Evolutionary conservation across 768 basidiomycete species (phyloP).

Genomic region (Calocybe indica): DNA sequence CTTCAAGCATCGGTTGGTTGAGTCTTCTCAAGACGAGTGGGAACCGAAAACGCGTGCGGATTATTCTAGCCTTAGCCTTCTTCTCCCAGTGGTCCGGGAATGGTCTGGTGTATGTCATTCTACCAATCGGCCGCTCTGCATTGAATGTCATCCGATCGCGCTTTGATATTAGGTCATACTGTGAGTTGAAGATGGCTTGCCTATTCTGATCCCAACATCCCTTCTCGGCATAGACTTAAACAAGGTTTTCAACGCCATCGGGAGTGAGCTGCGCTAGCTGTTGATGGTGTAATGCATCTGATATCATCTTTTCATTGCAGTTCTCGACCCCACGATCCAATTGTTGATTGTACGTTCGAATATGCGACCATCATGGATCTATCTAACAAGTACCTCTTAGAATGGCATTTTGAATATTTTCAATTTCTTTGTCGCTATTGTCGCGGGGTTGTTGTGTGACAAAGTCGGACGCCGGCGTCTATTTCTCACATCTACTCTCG

Average conservation of each 20-base stretch:
- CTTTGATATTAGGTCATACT: slow-evolving; percentile 38
- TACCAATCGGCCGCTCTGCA: neutral
- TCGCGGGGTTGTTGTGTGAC: slow-evolving; percentile 44
- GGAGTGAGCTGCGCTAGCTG: slow-evolving; percentile 21
- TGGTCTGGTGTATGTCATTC: slow-evolving; percentile 34
- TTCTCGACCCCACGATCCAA: slow-evolving; percentile 39
- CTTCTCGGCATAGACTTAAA: slow-evolving; percentile 12
- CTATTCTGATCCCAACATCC: slow-evolving; percentile 23
- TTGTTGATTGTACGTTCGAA: slow-evolving; percentile 27
- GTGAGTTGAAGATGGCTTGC: slow-evolving; percentile 9
- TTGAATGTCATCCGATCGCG: too few species aligned
- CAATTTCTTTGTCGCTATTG: slow-evolving; percentile 48
- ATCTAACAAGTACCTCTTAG: slow-evolving; percentile 13
- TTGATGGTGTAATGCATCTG: neutral
- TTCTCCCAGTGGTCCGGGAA: slow-evolving; percentile 58
- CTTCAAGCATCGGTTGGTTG: slow-evolving; percentile 36
- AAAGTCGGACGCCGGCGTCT: slow-evolving; percentile 42
- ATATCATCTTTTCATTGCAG: slow-evolving; percentile 12
- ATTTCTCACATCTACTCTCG: slow-evolving; percentile 41
- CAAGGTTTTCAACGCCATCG: slow-evolving; percentile 46
- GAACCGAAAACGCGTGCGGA: slow-evolving; percentile 47
- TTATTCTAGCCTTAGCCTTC: slow-evolving; percentile 53
- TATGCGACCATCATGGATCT: slow-evolving; percentile 3
- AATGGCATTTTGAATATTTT: slow-evolving; percentile 51
- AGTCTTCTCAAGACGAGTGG: slow-evolving; percentile 42